A percentile compares a stretch with the other conserved stretches of the same genome.
Conservation (phyloP, 768 basidiomycete genomes). For the Kwoniella newhampshirensis region DNA sequence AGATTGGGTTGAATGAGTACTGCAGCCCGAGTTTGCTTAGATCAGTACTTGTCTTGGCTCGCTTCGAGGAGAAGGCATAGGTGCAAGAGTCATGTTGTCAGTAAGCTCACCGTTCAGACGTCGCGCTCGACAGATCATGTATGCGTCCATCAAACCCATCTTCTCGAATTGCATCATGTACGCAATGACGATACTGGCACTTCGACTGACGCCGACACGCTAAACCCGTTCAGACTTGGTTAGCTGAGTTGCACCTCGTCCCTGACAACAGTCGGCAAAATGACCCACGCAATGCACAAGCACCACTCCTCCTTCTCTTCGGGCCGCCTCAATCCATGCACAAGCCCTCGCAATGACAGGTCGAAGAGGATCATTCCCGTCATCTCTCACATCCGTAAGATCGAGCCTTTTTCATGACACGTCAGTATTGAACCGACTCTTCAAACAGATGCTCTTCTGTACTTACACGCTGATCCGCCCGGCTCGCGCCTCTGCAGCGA, state of each 20-base stretch:
- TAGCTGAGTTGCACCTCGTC: no score
- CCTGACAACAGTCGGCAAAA: neutral
- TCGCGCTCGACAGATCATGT: conserved; percentile 85
- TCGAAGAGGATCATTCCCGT: conserved; percentile 91
- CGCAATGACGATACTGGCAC: conserved; percentile 92
- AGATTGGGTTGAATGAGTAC: conserved; percentile 95
- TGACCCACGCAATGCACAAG: conserved; percentile 75
- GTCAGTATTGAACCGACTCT: conserved; percentile 2
- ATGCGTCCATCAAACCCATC: conserved; percentile 85
- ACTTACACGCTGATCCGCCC: conserved; percentile 38
- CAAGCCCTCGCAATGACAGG: conserved; percentile 84
- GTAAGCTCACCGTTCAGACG: conserved; percentile 63
- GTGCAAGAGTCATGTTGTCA: neutral
- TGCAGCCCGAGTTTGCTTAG: conserved; percentile 8
- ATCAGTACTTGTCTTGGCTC: neutral
- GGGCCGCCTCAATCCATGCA: conserved; percentile 87
- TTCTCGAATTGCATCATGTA: conserved; percentile 93
- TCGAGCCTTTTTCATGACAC: conserved; percentile 37
- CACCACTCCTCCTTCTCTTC: conserved; percentile 78
- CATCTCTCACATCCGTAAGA: conserved; percentile 69
- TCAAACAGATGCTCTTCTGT: neutral
- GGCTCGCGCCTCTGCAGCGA: conserved; percentile 30
- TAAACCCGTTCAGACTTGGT: conserved; percentile 7
- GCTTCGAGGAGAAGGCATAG: conserved; percentile 40
- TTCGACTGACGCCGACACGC: conserved; percentile 95